These are phyloP conservation scores for Aspergillus egyptiacus DNA, from an alignment of 495 filamentous ascomycete genomes.

Conservation along the genomic window DNA sequence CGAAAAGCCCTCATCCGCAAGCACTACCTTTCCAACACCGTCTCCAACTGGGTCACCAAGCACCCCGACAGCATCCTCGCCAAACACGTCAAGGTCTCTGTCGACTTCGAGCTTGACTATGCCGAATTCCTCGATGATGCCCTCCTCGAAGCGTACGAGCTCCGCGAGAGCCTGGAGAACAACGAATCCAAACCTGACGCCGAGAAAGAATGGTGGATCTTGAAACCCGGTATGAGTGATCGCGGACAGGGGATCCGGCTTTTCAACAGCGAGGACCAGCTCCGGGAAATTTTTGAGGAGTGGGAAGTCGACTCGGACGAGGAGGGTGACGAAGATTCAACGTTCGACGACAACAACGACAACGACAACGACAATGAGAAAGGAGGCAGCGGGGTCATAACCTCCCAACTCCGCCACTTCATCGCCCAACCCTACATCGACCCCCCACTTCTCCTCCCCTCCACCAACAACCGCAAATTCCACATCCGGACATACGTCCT, in stretches of 20 bases:
- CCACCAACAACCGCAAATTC: constrained; percentile 71
- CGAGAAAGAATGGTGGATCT: constrained; percentile 89
- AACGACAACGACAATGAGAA: constrained; percentile 26
- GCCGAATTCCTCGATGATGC: constrained; percentile 95
- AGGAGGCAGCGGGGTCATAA: constrained; percentile 55
- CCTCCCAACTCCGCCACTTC: constrained; percentile 92
- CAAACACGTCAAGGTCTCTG: constrained; percentile 62
- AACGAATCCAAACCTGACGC: constrained; percentile 47
- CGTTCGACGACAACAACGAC: constrained; percentile 27
- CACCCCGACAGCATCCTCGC: constrained; percentile 63
- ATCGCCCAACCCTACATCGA: constrained; percentile 94
- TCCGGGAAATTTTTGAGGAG: constrained; percentile 78
- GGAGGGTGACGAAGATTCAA: constrained; percentile 30
- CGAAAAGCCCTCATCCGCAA: constrained; percentile 97
- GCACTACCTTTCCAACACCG: constrained; percentile 79
- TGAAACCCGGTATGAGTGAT: constrained; percentile 97
- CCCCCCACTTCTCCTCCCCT: constrained; percentile 70
- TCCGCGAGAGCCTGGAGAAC: constrained; percentile 64
- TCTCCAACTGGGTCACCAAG: constrained; percentile 75
- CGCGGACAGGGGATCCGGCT: constrained; percentile 86
- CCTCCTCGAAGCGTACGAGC: constrained; percentile 78
- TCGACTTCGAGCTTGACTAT: constrained; percentile 90
- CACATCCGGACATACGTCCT: constrained; percentile 91
- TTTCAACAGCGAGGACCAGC: constrained; percentile 74
- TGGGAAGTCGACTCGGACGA: constrained; percentile 64